Evolutionary conservation across 1,284 basidiomycete species (phyloP).

Genomic region (Apiotrichum laibachii): DNA sequence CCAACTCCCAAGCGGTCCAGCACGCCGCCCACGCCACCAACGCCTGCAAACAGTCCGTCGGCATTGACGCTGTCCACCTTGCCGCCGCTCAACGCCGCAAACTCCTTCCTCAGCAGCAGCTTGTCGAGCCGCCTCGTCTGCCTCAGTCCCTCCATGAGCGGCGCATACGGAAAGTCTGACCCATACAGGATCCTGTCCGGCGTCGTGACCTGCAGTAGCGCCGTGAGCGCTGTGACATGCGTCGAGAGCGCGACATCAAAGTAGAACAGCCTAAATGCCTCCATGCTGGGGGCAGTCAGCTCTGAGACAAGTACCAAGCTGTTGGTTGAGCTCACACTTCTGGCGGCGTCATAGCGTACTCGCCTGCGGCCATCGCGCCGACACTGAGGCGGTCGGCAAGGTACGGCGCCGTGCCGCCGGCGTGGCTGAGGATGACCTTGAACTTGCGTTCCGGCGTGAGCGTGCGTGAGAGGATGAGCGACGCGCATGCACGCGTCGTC

Average conservation of each 20-base stretch:
- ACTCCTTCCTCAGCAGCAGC: not conserved
- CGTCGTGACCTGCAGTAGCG: constrained; percentile 2
- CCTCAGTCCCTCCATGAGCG: not conserved
- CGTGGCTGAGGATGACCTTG: constrained; percentile 11
- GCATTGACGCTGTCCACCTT: not conserved
- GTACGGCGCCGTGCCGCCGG: constrained; percentile 8
- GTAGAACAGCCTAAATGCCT: constrained; percentile 4
- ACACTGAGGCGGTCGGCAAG: constrained; percentile 5
- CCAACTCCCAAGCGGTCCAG: not conserved
- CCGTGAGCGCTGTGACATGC: constrained; percentile 1
- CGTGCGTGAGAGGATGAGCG: constrained; percentile 8
- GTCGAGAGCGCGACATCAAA: constrained; percentile 9
- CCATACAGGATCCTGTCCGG: constrained; percentile 11
- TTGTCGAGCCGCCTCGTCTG: constrained; percentile 10
- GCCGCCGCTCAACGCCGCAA: not conserved
- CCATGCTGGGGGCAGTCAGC: not conserved
- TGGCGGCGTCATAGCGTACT: not conserved
- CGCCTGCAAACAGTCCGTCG: not conserved
- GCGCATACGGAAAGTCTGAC: constrained; percentile 8
- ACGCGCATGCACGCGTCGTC: constrained; percentile 4
- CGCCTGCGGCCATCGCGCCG: not conserved
- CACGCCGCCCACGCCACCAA: not conserved
- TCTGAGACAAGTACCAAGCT: not conserved
- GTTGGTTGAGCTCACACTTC: not conserved
- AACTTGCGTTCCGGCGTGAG: not conserved